Evolutionary conservation across 805 yeast genomes (phyloP), one percentile per base, ranked within the genome.

Genomic region (Saccharomycopsis schoenii): DNA sequence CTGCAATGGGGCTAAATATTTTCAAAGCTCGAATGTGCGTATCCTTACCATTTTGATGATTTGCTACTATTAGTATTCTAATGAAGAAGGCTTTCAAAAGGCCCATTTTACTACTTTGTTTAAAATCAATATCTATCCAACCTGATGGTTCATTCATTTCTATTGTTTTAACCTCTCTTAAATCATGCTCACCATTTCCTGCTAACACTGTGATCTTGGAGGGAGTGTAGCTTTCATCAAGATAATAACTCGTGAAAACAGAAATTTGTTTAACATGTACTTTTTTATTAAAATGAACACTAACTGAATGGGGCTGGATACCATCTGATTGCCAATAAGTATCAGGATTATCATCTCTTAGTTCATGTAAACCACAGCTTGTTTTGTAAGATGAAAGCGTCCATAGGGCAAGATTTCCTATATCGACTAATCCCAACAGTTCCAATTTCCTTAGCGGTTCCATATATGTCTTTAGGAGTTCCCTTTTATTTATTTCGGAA

Each of bases 261-360:
- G 90, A 83, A 0, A 94, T 72, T 58, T 88, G 72, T 58, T 85
- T 83, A 2, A 94, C 73, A 21, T 83, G 77, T 3, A 91, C 96
- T 57, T 83, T 78, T 68, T 88, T 91, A 37, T 91, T 78, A 71
- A 94, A 94, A 68, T 84, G 91, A 1, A 90, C 80, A 56, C 88
- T 88, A 5, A 94, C 75, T 34, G 75, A 77, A 73, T 94, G 99
- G 0, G 98, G 99, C 67, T 86, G 89, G 12, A 80, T 78, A 0
- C 97, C 99, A 69, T 94, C 99, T 55, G 96, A 86, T 72, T 94
- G 99, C 99, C 99, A 94, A 70, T 78, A 93, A 1, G 84, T 74
- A 36, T 79, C 77, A 0, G 93, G 88, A 3, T 84, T 78, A 66
- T 86, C 91, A 58, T 88, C 89, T 37, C 94, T 74, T 6, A 93